A percentile compares a stretch with the other conserved stretches of the same genome.
Conservation (phyloP, 1,139 yeast species). For the Sugiyamaella grinbergsii region DNA sequence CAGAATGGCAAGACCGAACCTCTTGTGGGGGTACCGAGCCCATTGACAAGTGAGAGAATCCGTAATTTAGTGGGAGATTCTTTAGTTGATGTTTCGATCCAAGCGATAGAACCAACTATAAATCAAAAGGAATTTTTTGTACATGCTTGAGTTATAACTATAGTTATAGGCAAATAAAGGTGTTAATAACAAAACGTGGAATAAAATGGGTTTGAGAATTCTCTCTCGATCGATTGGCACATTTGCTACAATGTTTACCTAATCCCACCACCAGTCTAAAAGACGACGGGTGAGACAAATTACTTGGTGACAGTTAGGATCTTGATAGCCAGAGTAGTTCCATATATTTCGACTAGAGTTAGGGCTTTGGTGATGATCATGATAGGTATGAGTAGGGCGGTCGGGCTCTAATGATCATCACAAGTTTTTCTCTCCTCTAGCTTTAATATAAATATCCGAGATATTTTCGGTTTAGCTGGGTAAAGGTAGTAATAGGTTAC, state of each 20-base stretch:
- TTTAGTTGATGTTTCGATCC: constrained; percentile 36
- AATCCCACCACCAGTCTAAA: constrained; percentile 30
- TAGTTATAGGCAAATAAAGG: no score
- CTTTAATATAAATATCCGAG: no score
- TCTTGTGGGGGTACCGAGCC: constrained; percentile 41
- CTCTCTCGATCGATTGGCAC: constrained; percentile 29
- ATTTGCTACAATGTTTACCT: constrained; percentile 27
- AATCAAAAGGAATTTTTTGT: constrained; percentile 43
- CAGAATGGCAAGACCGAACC: constrained; percentile 37
- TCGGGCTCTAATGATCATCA: not conserved
- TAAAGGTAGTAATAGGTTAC: no score
- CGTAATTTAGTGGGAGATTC: constrained; percentile 46
- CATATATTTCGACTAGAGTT: not conserved
- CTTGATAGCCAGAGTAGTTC: constrained; percentile 4
- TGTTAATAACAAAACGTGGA: not conserved
- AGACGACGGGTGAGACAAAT: constrained; percentile 2
- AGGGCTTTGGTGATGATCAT: not conserved
- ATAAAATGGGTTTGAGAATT: constrained; percentile 25
- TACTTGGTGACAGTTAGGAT: not conserved
- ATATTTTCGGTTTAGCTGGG: no score
- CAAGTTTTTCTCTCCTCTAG: not conserved
- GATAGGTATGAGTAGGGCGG: not conserved
- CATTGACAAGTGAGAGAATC: constrained; percentile 49
- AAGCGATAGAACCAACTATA: constrained; percentile 40
- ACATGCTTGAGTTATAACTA: constrained; percentile 34